Percentiles rank a stretch among this genome's conserved stretches.
Evolutionary conservation across 2,329 filamentous ascomycete species (phyloP).

Genomic region (Teratosphaeria viscida): DNA sequence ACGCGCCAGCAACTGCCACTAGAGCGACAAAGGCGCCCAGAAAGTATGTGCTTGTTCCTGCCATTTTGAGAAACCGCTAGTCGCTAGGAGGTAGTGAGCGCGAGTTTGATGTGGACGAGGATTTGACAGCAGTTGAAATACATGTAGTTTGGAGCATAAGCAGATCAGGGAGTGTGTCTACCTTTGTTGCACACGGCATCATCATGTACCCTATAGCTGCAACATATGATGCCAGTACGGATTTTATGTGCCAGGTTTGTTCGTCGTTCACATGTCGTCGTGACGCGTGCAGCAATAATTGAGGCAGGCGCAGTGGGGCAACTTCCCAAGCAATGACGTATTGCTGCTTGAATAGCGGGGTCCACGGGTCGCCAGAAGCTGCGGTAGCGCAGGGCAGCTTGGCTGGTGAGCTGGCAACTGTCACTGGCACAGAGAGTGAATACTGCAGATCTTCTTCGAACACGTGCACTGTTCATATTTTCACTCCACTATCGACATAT

Average conservation of each 20-base stretch:
- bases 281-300: not conserved
- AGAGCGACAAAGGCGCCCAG: conserved; percentile 21
- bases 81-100: not conserved
- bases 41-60: conserved; percentile 9
- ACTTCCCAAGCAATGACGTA: not conserved
- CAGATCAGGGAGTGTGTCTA: not conserved
- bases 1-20: conserved; percentile 27
- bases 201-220: not conserved
- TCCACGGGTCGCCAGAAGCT: not conserved
- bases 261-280: not conserved
- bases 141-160: not conserved
- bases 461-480: not conserved
- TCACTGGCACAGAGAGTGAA: not conserved
- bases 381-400: not conserved
- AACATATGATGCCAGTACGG: not conserved
- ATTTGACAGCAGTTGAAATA: not conserved
- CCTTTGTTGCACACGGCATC: not conserved
- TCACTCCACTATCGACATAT: not conserved
- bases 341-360: not conserved
- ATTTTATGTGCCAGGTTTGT: not conserved
- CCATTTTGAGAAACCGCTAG: conserved; percentile 10
- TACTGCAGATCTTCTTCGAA: not conserved
- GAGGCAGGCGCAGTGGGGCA: not conserved
- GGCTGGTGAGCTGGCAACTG: not conserved
- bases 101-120: not conserved